A percentile compares a stretch with the other conserved stretches of the same genome.
phyloP scores from a whole-genome alignment of 163 green algal species.

The Scenedesmus sp. region DNA sequence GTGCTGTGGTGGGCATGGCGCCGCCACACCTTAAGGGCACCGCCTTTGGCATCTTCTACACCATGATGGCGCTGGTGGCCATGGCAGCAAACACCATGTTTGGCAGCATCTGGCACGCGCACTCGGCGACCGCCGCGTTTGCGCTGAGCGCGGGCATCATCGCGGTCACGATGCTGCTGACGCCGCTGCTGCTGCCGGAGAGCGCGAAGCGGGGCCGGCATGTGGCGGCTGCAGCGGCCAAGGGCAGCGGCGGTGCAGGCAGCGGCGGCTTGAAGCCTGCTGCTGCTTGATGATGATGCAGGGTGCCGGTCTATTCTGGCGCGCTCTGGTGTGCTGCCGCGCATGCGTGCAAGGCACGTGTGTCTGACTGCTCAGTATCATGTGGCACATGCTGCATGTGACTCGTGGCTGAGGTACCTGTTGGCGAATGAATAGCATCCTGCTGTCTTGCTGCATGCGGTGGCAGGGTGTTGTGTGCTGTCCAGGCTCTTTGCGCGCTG shows the following conservation, averaged over 20 bases:
- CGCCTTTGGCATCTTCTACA: constrained; percentile 80
- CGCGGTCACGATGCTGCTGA: constrained; percentile 47
- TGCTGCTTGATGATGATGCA: not conserved
- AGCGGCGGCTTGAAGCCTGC: constrained; percentile 25
- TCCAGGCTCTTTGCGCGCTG: not conserved
- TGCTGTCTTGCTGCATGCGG: not conserved
- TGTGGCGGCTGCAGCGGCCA: not conserved
- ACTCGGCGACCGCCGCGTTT: constrained; percentile 61
- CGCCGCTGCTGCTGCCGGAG: constrained; percentile 62
- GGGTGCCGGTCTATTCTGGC: too few species aligned
- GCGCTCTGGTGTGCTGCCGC: not conserved
- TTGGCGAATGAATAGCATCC: not conserved
- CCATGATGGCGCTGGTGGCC: constrained; percentile 69
- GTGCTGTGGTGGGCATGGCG: constrained; percentile 66
- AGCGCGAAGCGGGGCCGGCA: constrained; percentile 14
- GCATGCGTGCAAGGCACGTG: not conserved
- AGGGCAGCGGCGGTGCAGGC: not conserved
- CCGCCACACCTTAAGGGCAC: constrained; percentile 67
- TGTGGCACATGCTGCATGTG: not conserved
- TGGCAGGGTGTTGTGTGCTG: not conserved
- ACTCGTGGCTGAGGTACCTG: not conserved
- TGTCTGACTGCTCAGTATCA: not conserved
- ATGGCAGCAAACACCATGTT: constrained; percentile 69
- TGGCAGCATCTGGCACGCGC: constrained; percentile 65
- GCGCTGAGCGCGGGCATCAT: constrained; percentile 57